A percentile compares a stretch with the other conserved stretches of the same genome.
These are phyloP conservation scores for Tirmania nivea DNA, from an alignment of 495 filamentous ascomycete species.

Conservation along the genomic window DNA sequence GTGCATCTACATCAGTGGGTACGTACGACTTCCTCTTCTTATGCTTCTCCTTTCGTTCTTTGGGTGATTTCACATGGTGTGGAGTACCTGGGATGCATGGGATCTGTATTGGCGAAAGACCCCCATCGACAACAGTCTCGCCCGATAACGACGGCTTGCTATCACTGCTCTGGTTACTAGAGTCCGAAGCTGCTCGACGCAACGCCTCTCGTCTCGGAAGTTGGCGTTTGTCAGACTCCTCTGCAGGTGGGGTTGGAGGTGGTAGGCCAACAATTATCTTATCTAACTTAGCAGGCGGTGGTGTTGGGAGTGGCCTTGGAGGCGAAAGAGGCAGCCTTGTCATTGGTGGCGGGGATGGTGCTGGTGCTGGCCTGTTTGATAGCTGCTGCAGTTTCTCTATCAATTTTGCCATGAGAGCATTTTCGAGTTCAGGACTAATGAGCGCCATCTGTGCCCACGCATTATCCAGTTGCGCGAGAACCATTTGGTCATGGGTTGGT, in stretches of 20 bases:
- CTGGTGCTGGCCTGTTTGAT: not conserved
- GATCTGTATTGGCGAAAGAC: slow-evolving; percentile 10
- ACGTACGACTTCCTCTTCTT: slow-evolving; percentile 61
- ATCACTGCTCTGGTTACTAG: slow-evolving; percentile 31
- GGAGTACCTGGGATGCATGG: not conserved
- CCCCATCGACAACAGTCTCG: not conserved
- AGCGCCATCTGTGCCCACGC: not conserved
- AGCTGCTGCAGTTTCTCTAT: not conserved
- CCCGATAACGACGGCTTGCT: slow-evolving; percentile 14
- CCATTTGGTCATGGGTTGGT: not conserved
- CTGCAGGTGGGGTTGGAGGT: not conserved
- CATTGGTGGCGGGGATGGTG: not conserved
- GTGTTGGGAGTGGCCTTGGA: not conserved
- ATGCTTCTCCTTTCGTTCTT: slow-evolving; percentile 11
- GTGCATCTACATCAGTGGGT: slow-evolving; percentile 46
- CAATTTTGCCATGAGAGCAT: not conserved
- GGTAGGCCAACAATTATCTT: not conserved
- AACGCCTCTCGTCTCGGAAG: not conserved
- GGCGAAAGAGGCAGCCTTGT: not conserved
- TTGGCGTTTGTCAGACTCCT: not conserved
- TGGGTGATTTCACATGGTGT: slow-evolving; percentile 1
- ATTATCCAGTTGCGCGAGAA: not conserved
- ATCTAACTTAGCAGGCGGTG: not conserved
- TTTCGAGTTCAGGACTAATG: not conserved
- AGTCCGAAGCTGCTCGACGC: not conserved